Base-by-base conservation (phyloP, 1,284 basidiomycete genomes). In the Cronartium quercuum region DNA sequence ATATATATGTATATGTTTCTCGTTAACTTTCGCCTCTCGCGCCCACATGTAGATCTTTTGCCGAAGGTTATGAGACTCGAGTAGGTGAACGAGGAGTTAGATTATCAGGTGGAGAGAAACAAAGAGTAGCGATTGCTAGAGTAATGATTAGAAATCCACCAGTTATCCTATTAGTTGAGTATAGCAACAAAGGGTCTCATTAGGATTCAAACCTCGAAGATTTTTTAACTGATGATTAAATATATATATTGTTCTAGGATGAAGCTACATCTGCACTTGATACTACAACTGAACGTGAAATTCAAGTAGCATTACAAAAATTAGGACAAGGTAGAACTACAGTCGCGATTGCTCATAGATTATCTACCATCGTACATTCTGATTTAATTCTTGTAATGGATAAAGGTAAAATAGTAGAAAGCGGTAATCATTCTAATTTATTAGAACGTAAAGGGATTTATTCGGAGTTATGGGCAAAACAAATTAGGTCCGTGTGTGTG, bases 141-240 rank as follows among this genome's bases (percentile, higher is more conserved):
- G 92, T 91, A 2, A 84, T 95, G 64, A 83, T 91, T 71, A 94
- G 94, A 83, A 90, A 90, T 80, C 90, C 93, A 18, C 90, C 91
- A 6, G 88, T 94, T 71, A 82, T 94, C 55, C 84, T 94, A 15
- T 81, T 94, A 65, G 92, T 81, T n/a, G n/a, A n/a, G 91, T 92
- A n/a, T n/a, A n/a, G n/a, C n/a, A n/a, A n/a, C n/a, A n/a, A n/a
- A n/a, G n/a, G n/a, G n/a, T n/a, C n/a, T n/a, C n/a, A n/a, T n/a
- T n/a, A n/a, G n/a, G n/a, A n/a, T n/a, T n/a, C n/a, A n/a, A n/a
- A n/a, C n/a, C n/a, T n/a, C n/a, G n/a, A 55, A 55, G 51, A 1
- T 24, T 55, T n/a, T 3, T 29, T 21, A 55, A 6, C 51, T 55
- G 51, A 55, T 55, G 6, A 1, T 21, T n/a, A 6, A 1, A 7